Evolutionary conservation across 305 asterid genomes (phyloP).

Genomic region (Fraxinus xanthoxyloides): DNA sequence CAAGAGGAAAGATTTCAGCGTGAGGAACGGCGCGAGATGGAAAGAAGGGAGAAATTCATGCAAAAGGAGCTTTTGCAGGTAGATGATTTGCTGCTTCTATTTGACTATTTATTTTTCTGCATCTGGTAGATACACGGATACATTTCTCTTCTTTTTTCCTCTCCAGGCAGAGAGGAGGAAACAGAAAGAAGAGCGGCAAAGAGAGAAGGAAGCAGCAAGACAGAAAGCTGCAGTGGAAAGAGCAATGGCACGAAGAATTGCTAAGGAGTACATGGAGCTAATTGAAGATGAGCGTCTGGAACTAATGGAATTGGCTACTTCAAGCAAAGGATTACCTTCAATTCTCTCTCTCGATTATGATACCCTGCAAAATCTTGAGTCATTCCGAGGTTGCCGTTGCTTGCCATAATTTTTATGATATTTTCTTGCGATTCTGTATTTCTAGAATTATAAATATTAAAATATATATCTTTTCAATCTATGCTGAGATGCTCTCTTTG

Average conservation of each 20-base stretch:
- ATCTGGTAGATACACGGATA: conserved; percentile 1
- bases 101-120: conserved; percentile 9
- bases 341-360: conserved; percentile 82
- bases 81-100: conserved; percentile 12
- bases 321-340: conserved; percentile 82
- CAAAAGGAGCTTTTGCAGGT: conserved; percentile 83
- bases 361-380: conserved; percentile 80
- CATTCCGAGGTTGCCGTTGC: conserved; percentile 70
- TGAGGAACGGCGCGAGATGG: conserved; percentile 96
- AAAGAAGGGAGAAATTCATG: conserved; percentile 87
- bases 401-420: conserved; percentile 4
- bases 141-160: conserved; percentile 17
- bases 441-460: not conserved
- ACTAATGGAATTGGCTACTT: conserved; percentile 94
- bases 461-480: not conserved
- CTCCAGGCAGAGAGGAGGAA: conserved; percentile 81
- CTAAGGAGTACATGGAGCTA: conserved; percentile 92
- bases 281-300: conserved; percentile 98
- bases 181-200: conserved; percentile 84
- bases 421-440: conserved; percentile 5
- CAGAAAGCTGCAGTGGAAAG: conserved; percentile 89
- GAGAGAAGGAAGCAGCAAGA: conserved; percentile 80
- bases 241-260: conserved; percentile 91
- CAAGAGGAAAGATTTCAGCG: conserved; percentile 93
- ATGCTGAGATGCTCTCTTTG: not conserved